Conservation (phyloP, 1,139 yeast species). For the Scheffersomyces lignicola region DNA sequence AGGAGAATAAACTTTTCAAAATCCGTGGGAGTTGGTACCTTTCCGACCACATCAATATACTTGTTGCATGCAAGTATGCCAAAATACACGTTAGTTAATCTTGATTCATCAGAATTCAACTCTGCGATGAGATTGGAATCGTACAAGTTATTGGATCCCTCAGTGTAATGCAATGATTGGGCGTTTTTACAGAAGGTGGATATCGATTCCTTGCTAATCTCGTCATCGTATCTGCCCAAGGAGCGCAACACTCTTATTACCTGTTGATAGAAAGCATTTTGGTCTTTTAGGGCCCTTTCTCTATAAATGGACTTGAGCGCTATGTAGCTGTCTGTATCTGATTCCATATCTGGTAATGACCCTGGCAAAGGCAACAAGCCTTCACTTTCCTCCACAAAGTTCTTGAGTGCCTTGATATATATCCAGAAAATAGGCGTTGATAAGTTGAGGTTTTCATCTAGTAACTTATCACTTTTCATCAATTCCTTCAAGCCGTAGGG, state of each 20-base stretch:
- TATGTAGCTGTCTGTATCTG: slow-evolving; percentile 66
- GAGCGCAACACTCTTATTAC: slow-evolving; percentile 25
- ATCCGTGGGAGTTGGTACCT: slow-evolving; percentile 22
- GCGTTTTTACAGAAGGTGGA: slow-evolving; percentile 62
- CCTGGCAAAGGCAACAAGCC: slow-evolving; percentile 69
- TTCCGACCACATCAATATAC: slow-evolving; percentile 18
- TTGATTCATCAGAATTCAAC: slow-evolving; percentile 20
- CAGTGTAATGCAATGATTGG: slow-evolving; percentile 35
- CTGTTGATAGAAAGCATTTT: slow-evolving; percentile 32
- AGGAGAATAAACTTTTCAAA: slow-evolving; percentile 19
- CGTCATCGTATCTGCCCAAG: slow-evolving; percentile 22
- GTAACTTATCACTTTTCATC: slow-evolving; percentile 32
- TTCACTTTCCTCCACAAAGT: slow-evolving; percentile 44
- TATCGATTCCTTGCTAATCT: slow-evolving; percentile 38
- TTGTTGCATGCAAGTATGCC: slow-evolving; percentile 33
- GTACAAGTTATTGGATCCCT: slow-evolving; percentile 30
- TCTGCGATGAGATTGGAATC: slow-evolving; percentile 16
- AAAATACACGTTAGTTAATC: slow-evolving; percentile 33
- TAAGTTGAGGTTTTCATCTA: slow-evolving; percentile 16
- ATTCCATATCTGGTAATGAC: slow-evolving; percentile 84
- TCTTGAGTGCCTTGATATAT: slow-evolving; percentile 53
- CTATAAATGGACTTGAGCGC: slow-evolving; percentile 58
- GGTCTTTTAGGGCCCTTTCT: slow-evolving; percentile 57
- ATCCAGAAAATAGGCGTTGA: slow-evolving; percentile 57
- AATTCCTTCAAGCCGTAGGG: slow-evolving; percentile 27